These are phyloP conservation scores for Vitis hybrid DNA, from an alignment of 177 flowering plant genomes.

Conservation along the genomic window DNA sequence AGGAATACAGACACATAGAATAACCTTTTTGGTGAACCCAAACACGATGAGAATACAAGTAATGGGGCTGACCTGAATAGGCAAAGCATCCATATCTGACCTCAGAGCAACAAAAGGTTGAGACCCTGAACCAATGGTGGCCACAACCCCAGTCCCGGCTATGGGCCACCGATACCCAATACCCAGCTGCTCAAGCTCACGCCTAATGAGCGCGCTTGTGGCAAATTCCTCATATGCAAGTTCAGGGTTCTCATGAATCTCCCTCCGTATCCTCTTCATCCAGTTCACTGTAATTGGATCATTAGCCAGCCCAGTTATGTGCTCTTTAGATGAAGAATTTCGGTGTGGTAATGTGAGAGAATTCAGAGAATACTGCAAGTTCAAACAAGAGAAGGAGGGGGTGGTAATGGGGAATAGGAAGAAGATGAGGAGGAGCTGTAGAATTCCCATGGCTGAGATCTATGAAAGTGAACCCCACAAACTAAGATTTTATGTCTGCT, in stretches of 20 bases:
- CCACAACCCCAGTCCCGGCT: constrained; percentile 70
- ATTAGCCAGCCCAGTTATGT: constrained; percentile 45
- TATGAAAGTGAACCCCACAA: not conserved
- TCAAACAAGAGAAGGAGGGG: not conserved
- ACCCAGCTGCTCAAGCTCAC: constrained; percentile 59
- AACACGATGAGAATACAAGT: not conserved
- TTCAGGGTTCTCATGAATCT: constrained; percentile 75
- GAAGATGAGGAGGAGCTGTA: not conserved
- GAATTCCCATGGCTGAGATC: no score
- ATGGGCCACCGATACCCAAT: constrained; percentile 63
- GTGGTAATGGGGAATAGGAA: not conserved
- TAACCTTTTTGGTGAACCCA: not conserved
- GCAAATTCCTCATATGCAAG: constrained; percentile 64
- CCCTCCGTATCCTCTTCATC: constrained; percentile 58
- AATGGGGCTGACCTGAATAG: constrained; percentile 57
- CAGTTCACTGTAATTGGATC: constrained; percentile 36
- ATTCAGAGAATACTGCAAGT: not conserved
- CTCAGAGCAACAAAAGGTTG: constrained; percentile 79
- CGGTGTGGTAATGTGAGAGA: not conserved
- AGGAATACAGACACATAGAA: no score
- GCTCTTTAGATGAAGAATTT: constrained; percentile 18
- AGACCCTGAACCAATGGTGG: constrained; percentile 57
- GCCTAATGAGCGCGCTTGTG: constrained; percentile 61
- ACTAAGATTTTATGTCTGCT: not conserved
- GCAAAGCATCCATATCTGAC: constrained; percentile 92